Conservation (phyloP, 2,329 filamentous ascomycete species). For the Calonectria pauciramosa region DNA sequence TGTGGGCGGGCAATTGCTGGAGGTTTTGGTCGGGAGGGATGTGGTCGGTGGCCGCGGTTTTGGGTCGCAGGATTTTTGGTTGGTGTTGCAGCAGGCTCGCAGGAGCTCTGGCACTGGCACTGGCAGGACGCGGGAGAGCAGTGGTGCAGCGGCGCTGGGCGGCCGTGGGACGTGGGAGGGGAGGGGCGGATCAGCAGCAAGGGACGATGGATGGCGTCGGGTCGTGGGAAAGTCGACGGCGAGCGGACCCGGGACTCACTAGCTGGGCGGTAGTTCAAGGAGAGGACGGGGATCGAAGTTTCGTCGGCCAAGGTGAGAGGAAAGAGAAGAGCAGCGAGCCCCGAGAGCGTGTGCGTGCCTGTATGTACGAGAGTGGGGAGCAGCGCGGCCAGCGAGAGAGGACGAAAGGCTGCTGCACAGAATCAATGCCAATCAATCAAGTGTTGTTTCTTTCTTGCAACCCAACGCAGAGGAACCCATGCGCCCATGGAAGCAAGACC, state of each 20-base stretch:
- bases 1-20: conserved; percentile 19
- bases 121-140: conserved; percentile 12
- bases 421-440: conserved; percentile 27
- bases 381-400: neutral
- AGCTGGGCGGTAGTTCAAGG: conserved; percentile 21
- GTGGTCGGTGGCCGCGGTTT: neutral
- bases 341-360: conserved; percentile 22
- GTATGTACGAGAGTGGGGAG: conserved; percentile 19
- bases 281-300: conserved; percentile 26
- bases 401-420: conserved; percentile 14
- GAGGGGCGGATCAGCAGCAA: conserved; percentile 27
- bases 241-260: conserved; percentile 21
- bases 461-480: conserved; percentile 18
- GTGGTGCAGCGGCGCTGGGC: neutral
- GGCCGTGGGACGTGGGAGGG: conserved; percentile 7
- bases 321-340: conserved; percentile 1
- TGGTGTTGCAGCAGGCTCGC: conserved; percentile 16
- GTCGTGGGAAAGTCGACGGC: conserved; percentile 7
- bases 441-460: conserved; percentile 25
- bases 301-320: conserved; percentile 27
- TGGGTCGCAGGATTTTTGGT: conserved; percentile 16
- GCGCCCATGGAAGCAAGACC: conserved; percentile 5
- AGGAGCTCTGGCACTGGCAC: conserved; percentile 2
- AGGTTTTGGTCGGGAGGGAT: neutral
- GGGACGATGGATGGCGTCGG: conserved; percentile 20